Percentiles rank a stretch among this genome's conserved stretches.
Conservation (phyloP, 2,329 filamentous ascomycete species). For the Phaeophleospora eucalypticola region DNA sequence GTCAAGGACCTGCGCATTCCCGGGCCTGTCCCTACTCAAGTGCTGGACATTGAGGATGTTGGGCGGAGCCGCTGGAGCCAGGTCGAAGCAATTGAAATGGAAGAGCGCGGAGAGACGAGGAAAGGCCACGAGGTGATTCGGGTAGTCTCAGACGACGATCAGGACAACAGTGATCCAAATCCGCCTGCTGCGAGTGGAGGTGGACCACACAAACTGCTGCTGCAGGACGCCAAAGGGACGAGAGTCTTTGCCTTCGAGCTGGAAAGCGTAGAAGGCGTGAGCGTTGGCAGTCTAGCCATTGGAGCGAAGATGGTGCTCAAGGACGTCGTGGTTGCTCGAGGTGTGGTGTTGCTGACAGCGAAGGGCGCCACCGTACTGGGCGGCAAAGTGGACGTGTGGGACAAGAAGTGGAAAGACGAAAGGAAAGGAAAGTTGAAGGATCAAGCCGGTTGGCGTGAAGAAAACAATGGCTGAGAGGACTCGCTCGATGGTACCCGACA, state of each 20-base stretch:
- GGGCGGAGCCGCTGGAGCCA: constrained; percentile 78
- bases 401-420: constrained; percentile 70
- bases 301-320: constrained; percentile 76
- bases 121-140: constrained; percentile 79
- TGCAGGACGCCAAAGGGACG: constrained; percentile 74
- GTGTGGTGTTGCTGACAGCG: constrained; percentile 73
- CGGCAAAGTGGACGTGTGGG: constrained; percentile 77
- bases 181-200: constrained; percentile 22
- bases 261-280: constrained; percentile 60
- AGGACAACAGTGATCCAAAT: constrained; percentile 34
- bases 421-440: constrained; percentile 66
- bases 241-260: constrained; percentile 72
- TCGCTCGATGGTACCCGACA: too few species aligned
- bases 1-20: constrained; percentile 55
- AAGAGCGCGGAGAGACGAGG: constrained; percentile 67
- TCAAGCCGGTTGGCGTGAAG: constrained; percentile 26
- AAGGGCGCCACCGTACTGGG: constrained; percentile 68
- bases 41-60: constrained; percentile 83
- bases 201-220: constrained; percentile 71
- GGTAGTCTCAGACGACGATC: constrained; percentile 54
- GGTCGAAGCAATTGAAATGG: constrained; percentile 72
- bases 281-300: constrained; percentile 61
- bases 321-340: constrained; percentile 65
- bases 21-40: constrained; percentile 68
- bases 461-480: neutral